These are phyloP conservation scores for Solanum hybrid DNA, from an alignment of 305 asterid species.

Conservation along the genomic window DNA sequence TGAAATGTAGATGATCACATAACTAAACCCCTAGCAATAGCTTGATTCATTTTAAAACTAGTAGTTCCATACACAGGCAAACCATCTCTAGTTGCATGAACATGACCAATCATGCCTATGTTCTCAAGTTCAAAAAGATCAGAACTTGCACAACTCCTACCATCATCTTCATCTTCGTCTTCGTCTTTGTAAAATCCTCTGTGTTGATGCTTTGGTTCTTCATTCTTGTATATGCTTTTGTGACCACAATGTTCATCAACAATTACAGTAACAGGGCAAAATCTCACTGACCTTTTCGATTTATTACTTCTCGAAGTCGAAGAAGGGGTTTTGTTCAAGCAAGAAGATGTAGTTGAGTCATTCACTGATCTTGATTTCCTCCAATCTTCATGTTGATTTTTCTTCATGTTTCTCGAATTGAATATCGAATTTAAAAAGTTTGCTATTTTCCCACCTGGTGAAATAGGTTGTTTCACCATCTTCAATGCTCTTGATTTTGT, in stretches of 20 bases:
- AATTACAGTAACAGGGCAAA: slow-evolving; percentile 56
- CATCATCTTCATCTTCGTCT: slow-evolving; percentile 22
- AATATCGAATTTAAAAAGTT: slow-evolving; percentile 67
- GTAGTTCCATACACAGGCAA: slow-evolving; percentile 89
- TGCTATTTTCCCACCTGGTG: slow-evolving; percentile 71
- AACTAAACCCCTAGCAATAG: slow-evolving; percentile 36
- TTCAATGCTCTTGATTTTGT: slow-evolving; percentile 57
- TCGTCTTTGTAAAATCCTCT: slow-evolving; percentile 29
- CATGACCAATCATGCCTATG: slow-evolving; percentile 39
- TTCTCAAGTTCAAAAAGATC: slow-evolving; percentile 86
- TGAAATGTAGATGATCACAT: slow-evolving; percentile 7
- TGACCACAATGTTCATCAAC: slow-evolving; percentile 44
- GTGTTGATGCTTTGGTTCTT: slow-evolving; percentile 22
- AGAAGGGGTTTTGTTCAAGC: slow-evolving; percentile 39
- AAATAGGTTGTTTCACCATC: slow-evolving; percentile 67
- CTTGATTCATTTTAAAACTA: slow-evolving; percentile 42
- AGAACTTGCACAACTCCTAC: slow-evolving; percentile 65
- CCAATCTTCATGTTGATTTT: slow-evolving; percentile 35
- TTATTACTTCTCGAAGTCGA: slow-evolving; percentile 36
- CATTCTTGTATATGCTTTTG: slow-evolving; percentile 17
- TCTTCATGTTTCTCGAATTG: slow-evolving; percentile 56
- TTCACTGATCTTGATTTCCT: slow-evolving; percentile 68
- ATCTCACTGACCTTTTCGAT: slow-evolving; percentile 64
- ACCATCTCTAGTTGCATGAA: slow-evolving; percentile 37
- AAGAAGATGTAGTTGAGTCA: slow-evolving; percentile 46